Conservation (phyloP, 2,329 filamentous ascomycete species). For the Monosporascus sp. region DNA sequence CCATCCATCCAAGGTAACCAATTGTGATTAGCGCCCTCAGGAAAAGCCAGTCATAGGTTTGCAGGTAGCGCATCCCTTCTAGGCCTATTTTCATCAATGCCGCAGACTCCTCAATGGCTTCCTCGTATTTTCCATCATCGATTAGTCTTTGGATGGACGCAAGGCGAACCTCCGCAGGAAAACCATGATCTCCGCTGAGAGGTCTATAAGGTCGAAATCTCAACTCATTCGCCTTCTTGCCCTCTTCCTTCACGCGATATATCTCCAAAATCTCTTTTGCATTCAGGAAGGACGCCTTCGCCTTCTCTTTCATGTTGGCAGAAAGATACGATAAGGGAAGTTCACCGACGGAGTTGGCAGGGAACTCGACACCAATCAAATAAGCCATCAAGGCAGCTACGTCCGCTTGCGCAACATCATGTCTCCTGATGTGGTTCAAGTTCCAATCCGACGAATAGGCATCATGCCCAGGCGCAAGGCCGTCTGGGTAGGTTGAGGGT, state of each 20-base stretch:
- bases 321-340: conserved; percentile 79
- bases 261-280: conserved; percentile 86
- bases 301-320: conserved; percentile 68
- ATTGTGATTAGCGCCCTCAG: conserved; percentile 80
- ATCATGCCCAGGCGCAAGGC: conserved; percentile 74
- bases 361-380: conserved; percentile 79
- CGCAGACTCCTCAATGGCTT: conserved; percentile 74
- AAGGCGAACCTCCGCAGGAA: conserved; percentile 62
- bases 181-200: conserved; percentile 55
- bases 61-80: conserved; percentile 83
- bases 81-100: conserved; percentile 72
- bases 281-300: conserved; percentile 78
- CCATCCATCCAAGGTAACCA: conserved; percentile 94
- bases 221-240: conserved; percentile 71
- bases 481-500: conserved; percentile 54
- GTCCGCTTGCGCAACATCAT: conserved; percentile 92
- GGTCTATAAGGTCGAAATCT: conserved; percentile 71
- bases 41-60: conserved; percentile 99
- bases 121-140: conserved; percentile 57
- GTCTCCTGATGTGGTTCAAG: conserved; percentile 71
- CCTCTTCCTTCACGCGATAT: conserved; percentile 88
- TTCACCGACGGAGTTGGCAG: conserved; percentile 93
- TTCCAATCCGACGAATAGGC: conserved; percentile 89
- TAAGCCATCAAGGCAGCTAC: conserved; percentile 95
- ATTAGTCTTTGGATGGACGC: conserved; percentile 65